These are phyloP conservation scores for Amylocarpus encephaloides DNA, from an alignment of 2,329 filamentous ascomycete species.

Conservation along the genomic window DNA sequence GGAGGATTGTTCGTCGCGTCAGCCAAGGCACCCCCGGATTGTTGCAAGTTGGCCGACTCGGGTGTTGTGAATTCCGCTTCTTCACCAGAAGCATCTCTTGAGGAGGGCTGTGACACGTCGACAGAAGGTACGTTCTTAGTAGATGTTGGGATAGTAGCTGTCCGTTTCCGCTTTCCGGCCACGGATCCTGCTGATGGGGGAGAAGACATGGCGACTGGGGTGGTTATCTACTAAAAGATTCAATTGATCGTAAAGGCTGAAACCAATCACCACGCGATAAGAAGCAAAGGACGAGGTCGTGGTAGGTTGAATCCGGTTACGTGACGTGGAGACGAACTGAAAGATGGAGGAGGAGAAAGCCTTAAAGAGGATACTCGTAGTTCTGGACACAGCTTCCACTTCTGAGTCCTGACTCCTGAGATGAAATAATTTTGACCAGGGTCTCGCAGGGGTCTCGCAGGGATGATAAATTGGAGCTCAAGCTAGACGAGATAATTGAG, in stretches of 20 bases:
- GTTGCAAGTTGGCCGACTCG: slow-evolving; percentile 47
- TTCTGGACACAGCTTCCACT: neutral
- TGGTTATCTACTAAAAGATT: no score
- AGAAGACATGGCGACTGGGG: slow-evolving; percentile 29
- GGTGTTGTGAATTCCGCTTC: slow-evolving; percentile 69
- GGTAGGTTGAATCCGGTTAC: no score
- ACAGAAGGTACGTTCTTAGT: slow-evolving; percentile 45
- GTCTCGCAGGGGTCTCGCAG: neutral
- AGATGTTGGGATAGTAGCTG: slow-evolving; percentile 42
- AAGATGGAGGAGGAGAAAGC: neutral
- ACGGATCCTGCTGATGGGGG: slow-evolving; percentile 31
- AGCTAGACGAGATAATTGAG: neutral
- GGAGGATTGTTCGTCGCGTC: slow-evolving; percentile 44
- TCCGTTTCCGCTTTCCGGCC: slow-evolving; percentile 74
- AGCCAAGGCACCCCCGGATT: slow-evolving; percentile 49
- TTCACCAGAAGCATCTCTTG: slow-evolving; percentile 76
- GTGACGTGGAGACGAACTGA: no score
- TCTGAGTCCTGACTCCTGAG: neutral
- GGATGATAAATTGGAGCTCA: neutral
- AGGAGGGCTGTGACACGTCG: slow-evolving; percentile 60
- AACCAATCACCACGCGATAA: no score
- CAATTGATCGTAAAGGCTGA: no score
- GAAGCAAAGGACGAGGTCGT: no score
- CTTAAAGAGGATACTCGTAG: neutral
- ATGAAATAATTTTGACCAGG: slow-evolving; percentile 2